A percentile compares a stretch with the other conserved stretches of the same genome.
Evolutionary conservation across 2,329 filamentous ascomycete species (phyloP).

Genomic region (Aspergillus cejpii): DNA sequence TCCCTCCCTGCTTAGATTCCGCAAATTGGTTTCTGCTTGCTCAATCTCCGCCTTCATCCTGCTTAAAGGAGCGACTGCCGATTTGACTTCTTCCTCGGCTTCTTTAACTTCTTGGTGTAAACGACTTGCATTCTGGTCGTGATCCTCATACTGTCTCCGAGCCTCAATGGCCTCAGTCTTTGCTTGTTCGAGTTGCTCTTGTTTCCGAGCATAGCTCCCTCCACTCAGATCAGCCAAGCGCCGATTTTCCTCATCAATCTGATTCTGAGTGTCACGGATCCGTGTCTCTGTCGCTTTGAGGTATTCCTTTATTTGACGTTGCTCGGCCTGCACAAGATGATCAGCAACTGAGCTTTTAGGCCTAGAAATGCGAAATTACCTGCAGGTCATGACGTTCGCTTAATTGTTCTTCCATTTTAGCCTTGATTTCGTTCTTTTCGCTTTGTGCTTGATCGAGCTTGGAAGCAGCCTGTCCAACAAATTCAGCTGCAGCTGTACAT

Average conservation of each 20-base stretch:
- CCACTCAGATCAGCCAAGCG: slow-evolving; percentile 64
- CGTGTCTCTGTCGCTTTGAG: slow-evolving; percentile 48
- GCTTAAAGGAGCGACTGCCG: slow-evolving; percentile 19
- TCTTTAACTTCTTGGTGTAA: slow-evolving; percentile 33
- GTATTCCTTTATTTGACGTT: slow-evolving; percentile 57
- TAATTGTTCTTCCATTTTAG: slow-evolving; percentile 49
- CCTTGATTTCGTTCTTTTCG: slow-evolving; percentile 46
- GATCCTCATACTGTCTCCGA: slow-evolving; percentile 36
- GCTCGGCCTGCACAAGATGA: slow-evolving; percentile 49
- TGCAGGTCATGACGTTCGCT: slow-evolving; percentile 51
- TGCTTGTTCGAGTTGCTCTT: slow-evolving; percentile 54
- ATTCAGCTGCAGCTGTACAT: slow-evolving; percentile 37
- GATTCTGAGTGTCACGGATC: slow-evolving; percentile 38
- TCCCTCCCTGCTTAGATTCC: slow-evolving; percentile 51
- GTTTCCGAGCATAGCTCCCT: slow-evolving; percentile 58
- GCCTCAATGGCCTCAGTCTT: slow-evolving; percentile 47
- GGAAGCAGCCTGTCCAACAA: slow-evolving; percentile 41
- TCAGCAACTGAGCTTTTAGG: slow-evolving; percentile 9
- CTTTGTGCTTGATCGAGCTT: slow-evolving; percentile 41
- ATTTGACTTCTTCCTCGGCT: slow-evolving; percentile 30
- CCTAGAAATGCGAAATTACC: slow-evolving; percentile 19
- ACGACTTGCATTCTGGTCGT: slow-evolving; percentile 31
- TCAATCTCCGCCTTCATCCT: slow-evolving; percentile 51
- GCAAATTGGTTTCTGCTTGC: slow-evolving; percentile 47
- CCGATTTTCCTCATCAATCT: slow-evolving; percentile 44